Conservation (phyloP, 2,329 filamentous ascomycete species). For the Diaporthe sp. region DNA sequence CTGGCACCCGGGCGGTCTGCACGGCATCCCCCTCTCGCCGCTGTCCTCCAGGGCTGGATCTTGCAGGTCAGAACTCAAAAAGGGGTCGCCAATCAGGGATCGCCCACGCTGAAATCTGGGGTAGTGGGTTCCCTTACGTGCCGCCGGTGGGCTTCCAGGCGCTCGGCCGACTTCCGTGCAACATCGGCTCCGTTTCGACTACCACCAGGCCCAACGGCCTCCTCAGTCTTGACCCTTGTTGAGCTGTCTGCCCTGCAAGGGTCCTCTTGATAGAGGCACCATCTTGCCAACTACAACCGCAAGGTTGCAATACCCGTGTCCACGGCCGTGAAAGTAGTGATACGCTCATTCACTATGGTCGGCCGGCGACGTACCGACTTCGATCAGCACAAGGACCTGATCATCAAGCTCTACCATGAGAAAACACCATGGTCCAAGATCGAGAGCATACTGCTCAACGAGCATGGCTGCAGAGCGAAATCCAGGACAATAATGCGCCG, state of each 20-base stretch:
- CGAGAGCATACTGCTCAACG: conserved; percentile 1
- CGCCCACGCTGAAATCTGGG: conserved; percentile 30
- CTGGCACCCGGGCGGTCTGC: conserved; percentile 11
- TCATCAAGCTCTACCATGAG: conserved; percentile 27
- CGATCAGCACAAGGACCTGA: conserved; percentile 33
- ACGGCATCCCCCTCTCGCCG: background rate
- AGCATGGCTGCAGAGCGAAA: conserved; percentile 12
- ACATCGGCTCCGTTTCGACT: conserved; percentile 27
- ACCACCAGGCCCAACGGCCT: background rate
- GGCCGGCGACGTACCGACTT: conserved; percentile 7
- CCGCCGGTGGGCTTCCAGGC: background rate
- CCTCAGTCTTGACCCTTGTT: background rate
- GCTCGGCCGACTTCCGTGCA: conserved; percentile 34
- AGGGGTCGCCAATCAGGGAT: conserved; percentile 37
- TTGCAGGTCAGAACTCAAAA: conserved; percentile 14
- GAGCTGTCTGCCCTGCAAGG: background rate
- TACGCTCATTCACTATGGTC: background rate
- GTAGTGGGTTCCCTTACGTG: conserved; percentile 27
- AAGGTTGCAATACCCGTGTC: no score
- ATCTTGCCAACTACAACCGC: background rate
- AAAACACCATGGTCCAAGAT: conserved; percentile 27
- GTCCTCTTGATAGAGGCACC: no score
- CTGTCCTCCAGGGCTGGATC: conserved; percentile 6
- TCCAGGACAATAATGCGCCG: conserved; percentile 12
- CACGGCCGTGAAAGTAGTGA: no score